Base-by-base conservation (phyloP, 257 asterid species). In the Mentha longifolia region DNA sequence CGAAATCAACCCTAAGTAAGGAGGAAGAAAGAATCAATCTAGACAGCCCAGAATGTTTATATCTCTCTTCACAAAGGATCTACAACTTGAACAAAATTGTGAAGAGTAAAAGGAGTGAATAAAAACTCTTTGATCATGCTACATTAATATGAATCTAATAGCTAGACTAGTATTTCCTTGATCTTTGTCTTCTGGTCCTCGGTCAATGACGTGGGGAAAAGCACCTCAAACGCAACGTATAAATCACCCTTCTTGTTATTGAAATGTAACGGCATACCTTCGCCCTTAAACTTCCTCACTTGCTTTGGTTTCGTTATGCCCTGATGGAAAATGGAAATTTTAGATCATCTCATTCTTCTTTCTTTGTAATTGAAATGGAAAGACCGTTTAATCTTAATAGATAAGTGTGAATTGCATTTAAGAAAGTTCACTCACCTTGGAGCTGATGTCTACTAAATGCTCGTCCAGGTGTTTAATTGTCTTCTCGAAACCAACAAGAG, bases 401-500 rank as follows among this genome's bases (percentile, higher is more conserved):
- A 19, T 19, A 9, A 19, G 5, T 52, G 28, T 25, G 17, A 25
- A 25, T 35, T 35, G 39, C 5, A n/a, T 31, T 13, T 13, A 55
- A 25, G 22, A 11, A 59, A 31, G 71, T 61, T 15, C 17, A 37
- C 83, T 81, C 59, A 94, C 99, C 93, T 91, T 86, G 76, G 90
- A 77, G 85, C 96, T 70, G 68, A 94, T 84, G 79, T 94, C 93
- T 80, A 94, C 97, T 61, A 80, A 76, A 81, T 81, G 99, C 35
- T 88, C 96, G 73, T 91, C 99, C 5, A 94, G 97, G 83, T 91
- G 99, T 71, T 85, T 91, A 43, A 91, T 77, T 59, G 87, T 89
- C 83, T 91, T 94, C 88, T 89, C 90, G 46, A 91, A 94, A 57
- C 99, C 99, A 67, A 88, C 97, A 57, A 94, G 97, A 80, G 99